Base-by-base conservation (phyloP, 148 eudicot genomes). In the Fagopyrum tataricum region DNA sequence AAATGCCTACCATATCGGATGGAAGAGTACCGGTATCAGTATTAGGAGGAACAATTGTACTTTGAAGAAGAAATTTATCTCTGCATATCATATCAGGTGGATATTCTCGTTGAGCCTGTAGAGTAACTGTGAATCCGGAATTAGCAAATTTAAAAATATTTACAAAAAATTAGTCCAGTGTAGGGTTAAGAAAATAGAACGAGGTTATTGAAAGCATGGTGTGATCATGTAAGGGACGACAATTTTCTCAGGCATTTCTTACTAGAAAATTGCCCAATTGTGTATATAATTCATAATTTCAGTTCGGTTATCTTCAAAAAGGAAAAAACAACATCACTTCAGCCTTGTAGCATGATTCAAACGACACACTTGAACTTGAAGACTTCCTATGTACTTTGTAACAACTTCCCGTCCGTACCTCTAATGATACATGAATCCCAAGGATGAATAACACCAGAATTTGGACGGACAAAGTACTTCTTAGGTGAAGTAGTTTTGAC, bases 401-500 rank as follows among this genome's bases (percentile, higher is more conserved):
- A 61, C 1, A 37, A 8, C 6, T 8, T 66, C 49, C 61, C 69
- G 76, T 4, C 66, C 64, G 79, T 68, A 93, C 96, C 98, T 93
- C 94, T 83, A 78, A 93, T 90, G 73, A 89, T 72, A 76, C 89
- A 93, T 2, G 92, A 89, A 64, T 89, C 98, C 89, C 88, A 88
- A 59, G 98, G 96, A 70, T 85, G 88, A 76, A 93, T 81, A 62
- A 93, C 93, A 75, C 98, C 96, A 69, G 90, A 86, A 79, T 93
- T 93, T 59, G 98, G 98, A 52, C 98, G 88, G 20, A 93, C 98
- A 80, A 84, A 93, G 77, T 93, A 93, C 77, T 86, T 90, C 83
- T 93, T 93, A 11, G 98, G 98, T 10, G 96, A 90, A 77, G 98
- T 90, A 67, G 98, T 93, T 82, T 93, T 93, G 71, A 93, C 98